Conservation (phyloP, 2,329 filamentous ascomycete species). For the Scolecobasidium constrictum region DNA sequence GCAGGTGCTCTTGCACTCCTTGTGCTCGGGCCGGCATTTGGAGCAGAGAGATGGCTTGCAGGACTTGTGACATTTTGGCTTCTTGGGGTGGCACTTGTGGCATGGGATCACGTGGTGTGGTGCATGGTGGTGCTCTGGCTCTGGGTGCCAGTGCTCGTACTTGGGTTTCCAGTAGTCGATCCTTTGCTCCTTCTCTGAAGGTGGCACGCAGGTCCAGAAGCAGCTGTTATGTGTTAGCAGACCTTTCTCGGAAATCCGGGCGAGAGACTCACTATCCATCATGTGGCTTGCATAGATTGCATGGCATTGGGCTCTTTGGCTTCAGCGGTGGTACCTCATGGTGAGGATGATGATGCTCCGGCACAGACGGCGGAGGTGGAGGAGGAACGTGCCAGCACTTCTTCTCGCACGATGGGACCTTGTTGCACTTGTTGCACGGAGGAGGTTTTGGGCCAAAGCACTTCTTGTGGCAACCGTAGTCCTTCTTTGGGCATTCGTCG, state of each 20-base stretch:
- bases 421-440: background rate
- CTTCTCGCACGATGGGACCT: background rate
- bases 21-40: background rate
- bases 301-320: too few relatives aligned
- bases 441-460: slow-evolving; percentile 6
- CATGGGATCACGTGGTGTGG: too few relatives aligned
- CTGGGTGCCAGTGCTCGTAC: too few relatives aligned
- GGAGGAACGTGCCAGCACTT: background rate
- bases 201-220: too few relatives aligned
- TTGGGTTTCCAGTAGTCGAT: background rate
- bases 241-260: too few relatives aligned
- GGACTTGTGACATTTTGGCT: background rate
- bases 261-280: too few relatives aligned
- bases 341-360: too few relatives aligned
- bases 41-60: background rate
- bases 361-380: background rate
- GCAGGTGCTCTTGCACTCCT: background rate
- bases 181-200: too few relatives aligned
- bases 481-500: slow-evolving; percentile 1
- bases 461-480: background rate
- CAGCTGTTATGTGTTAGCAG: too few relatives aligned
- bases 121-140: too few relatives aligned
- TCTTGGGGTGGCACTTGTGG: background rate
- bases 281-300: too few relatives aligned
- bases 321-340: too few relatives aligned